Percentiles rank a stretch among this genome's conserved stretches.
Conservation (phyloP, 371 early-diverging fungal genomes). For the Sporodiniella umbellata region DNA sequence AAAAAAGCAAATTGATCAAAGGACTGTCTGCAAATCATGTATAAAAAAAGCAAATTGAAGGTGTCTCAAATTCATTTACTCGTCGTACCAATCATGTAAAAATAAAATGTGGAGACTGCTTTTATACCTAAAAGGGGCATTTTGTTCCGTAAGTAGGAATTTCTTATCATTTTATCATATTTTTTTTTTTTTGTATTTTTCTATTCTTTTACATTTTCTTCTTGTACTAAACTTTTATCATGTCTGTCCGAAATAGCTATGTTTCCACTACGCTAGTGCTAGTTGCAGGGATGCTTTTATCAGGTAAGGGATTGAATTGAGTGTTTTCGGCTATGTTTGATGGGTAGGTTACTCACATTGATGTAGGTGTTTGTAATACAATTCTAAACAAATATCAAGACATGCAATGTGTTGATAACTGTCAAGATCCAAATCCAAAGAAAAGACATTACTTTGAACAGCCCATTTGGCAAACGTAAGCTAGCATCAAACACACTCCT, state of each 20-base stretch:
- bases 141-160: no score
- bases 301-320: constrained; percentile 50
- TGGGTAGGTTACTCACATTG: not conserved
- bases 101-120: no score
- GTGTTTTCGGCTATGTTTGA: no score
- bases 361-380: constrained; percentile 69
- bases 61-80: no score
- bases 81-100: no score
- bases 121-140: no score
- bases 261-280: constrained; percentile 23
- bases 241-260: not conserved
- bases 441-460: constrained; percentile 85
- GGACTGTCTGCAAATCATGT: no score
- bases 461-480: constrained; percentile 93
- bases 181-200: not conserved
- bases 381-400: constrained; percentile 84
- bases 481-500: no score
- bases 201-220: not conserved
- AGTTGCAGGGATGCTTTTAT: constrained; percentile 75
- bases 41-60: no score
- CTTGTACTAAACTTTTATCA: not conserved
- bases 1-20: no score
- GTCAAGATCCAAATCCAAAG: constrained; percentile 74
- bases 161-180: no score
- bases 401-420: constrained; percentile 86